Base-by-base conservation (phyloP, 1,139 yeast genomes). In the Candida albicans region DNA sequence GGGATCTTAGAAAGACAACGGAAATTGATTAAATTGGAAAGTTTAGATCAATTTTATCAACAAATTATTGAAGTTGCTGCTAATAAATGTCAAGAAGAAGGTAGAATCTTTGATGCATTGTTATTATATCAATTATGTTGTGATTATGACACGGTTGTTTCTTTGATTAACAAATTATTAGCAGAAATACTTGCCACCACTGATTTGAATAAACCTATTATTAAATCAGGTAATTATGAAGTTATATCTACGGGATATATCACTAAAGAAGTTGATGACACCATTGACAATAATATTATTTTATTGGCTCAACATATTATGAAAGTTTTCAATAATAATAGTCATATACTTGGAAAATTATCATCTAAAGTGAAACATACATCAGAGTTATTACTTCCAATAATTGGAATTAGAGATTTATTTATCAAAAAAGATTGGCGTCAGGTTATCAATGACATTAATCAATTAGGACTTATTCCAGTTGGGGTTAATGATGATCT, bases 1-100 rank as follows among this genome's bases (percentile, higher is more conserved):
- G 99, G 99, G 15, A 79, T 87, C 38, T 81, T 95, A 54, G 97
- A 90, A 64, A 79, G 76, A 51, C 84, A 95, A 58, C 80, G 88
- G 65, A 64, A 74, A n/a, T 70, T 93, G 43, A 73, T 93, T 43
- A 72, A 75, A 30, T 70, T 93, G 48, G 68, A 70, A 7, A 75
- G 82, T 53, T 65, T 89, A 41, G 75, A 77, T 42, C 64, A 62
- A 30, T 73, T 68, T 47, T 59, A 68, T 51, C 64, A 58, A 41
- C 80, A 81, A 47, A 89, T 93, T 37, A 82, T 95, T 6, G 95
- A 87, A 57, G 82, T 81, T 48, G 90, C 96, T 25, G 98, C 98
- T 1, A 74, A 77, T 41, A 82, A 81, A 54, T 96, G 98, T 27
- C 95, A 88, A 58, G 95, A 89, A 53, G 98, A 90, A 59, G 98